Base-by-base conservation (phyloP, 768 basidiomycete species). In the Amanita muscaria region DNA sequence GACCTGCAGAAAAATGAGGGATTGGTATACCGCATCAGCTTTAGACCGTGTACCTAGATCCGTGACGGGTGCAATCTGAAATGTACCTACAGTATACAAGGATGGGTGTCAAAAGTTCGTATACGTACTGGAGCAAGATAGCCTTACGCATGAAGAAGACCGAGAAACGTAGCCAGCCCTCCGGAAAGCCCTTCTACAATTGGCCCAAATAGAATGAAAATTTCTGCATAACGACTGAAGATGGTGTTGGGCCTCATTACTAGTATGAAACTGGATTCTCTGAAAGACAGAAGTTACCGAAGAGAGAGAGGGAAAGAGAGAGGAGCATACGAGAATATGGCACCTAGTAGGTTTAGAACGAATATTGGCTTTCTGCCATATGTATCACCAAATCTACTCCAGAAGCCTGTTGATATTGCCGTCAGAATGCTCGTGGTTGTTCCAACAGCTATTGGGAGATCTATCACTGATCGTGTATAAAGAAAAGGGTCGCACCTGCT, bases 361-460 rank as follows among this genome's bases (percentile, higher is more conserved):
- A 93, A 74, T 34, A 93, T 76, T 19, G 73, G 73, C 38, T 82
- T 90, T 25, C 91, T 73, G 8, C 91, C 91, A 51, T 80, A 65
- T 7, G 69, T 63, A 58, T 93, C 90, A 8, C 86, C 82, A 31
- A 80, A 75, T 40, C 79, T 74, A 42, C 87, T 87, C 91, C 91
- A 96, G 65, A 82, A 86, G 0, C 85, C 88, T 0, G 88, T 88
- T 3, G 85, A 87, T 36, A 88, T 64, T 1, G 88, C 87, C 41
- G 85, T 84, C 31, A 96, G 68, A 5, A 77, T 58, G 41, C 87
- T 89, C 79, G 85, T 84, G 7, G 72, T 73, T 10, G 85, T 79
- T 2, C 80, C 80, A 61, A 93, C 77, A 41, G 77, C 74, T 74
- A 43, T 11, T 16, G 12, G 27, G 39, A 25, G 9, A 31, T 39